These are phyloP conservation scores for Pythium phragmitis DNA, from an alignment of 352 stramenopile genomes.

Conservation along the genomic window DNA sequence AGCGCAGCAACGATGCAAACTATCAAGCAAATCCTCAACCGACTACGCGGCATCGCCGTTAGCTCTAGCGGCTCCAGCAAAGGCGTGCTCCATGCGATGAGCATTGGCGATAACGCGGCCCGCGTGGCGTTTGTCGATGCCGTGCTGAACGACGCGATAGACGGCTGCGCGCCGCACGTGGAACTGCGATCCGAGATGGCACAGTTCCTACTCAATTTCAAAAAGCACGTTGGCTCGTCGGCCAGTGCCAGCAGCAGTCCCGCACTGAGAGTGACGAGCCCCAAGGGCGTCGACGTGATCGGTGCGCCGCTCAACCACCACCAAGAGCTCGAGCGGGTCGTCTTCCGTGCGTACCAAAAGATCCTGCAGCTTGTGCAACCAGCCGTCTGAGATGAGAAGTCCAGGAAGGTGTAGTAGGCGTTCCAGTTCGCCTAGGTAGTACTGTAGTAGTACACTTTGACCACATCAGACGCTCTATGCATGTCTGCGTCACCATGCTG, in stretches of 20 bases:
- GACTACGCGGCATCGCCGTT: slow-evolving; percentile 35
- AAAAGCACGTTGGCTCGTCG: slow-evolving; percentile 44
- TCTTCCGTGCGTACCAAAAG: slow-evolving; percentile 21
- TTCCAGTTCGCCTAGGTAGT: too few species aligned
- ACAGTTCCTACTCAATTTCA: slow-evolving; percentile 67
- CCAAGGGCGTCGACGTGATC: slow-evolving; percentile 1
- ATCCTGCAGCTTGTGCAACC: slow-evolving; percentile 14
- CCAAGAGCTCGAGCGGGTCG: slow-evolving; percentile 19
- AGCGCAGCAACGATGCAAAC: slow-evolving; percentile 42
- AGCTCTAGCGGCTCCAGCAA: slow-evolving; percentile 18
- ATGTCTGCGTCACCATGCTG: too few species aligned
- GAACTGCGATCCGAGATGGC: slow-evolving; percentile 60
- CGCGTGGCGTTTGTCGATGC: slow-evolving; percentile 38
- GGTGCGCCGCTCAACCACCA: slow-evolving; percentile 2
- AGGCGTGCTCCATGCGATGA: slow-evolving; percentile 12
- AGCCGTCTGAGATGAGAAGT: too few species aligned
- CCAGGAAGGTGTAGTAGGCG: too few species aligned
- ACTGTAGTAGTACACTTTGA: too few species aligned
- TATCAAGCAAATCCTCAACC: slow-evolving; percentile 61
- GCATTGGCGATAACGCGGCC: slow-evolving; percentile 24
- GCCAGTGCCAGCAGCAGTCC: not conserved
- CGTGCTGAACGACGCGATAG: slow-evolving; percentile 47
- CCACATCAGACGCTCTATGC: too few species aligned
- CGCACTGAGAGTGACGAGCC: slow-evolving; percentile 1
- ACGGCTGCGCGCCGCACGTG: slow-evolving; percentile 44